These are phyloP conservation scores for Plasmodium adleri DNA, from an alignment of 169 alveolate genomes.

Conservation along the genomic window DNA sequence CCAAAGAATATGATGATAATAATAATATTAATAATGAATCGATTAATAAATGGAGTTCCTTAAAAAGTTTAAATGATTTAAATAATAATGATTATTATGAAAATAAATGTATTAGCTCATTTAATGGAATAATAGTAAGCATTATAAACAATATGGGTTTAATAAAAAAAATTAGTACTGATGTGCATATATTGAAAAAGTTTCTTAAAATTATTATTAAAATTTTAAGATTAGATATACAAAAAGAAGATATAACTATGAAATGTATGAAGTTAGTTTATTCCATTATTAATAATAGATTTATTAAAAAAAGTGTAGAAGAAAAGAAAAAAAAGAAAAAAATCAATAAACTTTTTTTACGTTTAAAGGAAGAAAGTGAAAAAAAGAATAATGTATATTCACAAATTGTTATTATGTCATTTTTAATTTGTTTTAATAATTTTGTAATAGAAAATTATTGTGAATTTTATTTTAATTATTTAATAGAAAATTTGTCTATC, in stretches of 20 bases:
- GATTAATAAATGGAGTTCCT: not conserved
- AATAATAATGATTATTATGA: constrained; percentile 54
- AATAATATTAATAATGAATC: not conserved
- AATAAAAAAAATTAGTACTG: constrained; percentile 54
- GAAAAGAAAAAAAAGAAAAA: constrained; percentile 19
- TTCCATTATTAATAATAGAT: constrained; percentile 58
- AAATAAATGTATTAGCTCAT: constrained; percentile 70
- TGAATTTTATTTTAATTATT: constrained; percentile 58
- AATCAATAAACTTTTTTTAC: constrained; percentile 28
- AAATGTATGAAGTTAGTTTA: constrained; percentile 73
- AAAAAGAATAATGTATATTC: constrained; percentile 65
- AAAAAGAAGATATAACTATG: constrained; percentile 63
- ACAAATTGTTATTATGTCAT: constrained; percentile 56
- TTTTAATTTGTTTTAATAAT: constrained; percentile 47
- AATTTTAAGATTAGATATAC: constrained; percentile 64
- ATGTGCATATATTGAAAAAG: constrained; percentile 39
- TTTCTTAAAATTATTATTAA: constrained; percentile 51
- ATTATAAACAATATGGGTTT: constrained; percentile 50
- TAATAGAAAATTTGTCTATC: constrained; percentile 45
- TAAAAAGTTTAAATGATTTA: constrained; percentile 23
- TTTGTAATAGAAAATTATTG: constrained; percentile 41
- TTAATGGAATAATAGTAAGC: constrained; percentile 37
- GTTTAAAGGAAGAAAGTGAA: constrained; percentile 55
- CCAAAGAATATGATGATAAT: not conserved
- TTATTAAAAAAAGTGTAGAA: constrained; percentile 26